phyloP scores from a whole-genome alignment of 139 green algal species.

The Astrephomene gubernaculifera region DNA sequence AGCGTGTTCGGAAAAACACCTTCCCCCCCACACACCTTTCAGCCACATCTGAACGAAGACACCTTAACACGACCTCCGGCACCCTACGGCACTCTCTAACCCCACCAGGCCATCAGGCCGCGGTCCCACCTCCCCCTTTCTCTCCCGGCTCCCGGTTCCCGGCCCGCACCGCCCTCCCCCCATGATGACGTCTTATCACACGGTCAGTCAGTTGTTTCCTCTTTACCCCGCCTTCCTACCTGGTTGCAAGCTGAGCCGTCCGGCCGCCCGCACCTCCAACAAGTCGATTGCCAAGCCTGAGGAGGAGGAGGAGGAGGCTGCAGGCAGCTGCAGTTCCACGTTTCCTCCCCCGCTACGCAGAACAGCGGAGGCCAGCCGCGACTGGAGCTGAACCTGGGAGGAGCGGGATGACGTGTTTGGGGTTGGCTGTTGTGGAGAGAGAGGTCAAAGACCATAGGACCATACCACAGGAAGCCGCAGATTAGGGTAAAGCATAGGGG shows the following conservation, averaged over 20 bases:
- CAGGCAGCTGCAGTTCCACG: constrained; percentile 8
- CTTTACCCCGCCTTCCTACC: not conserved
- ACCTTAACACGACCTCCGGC: not conserved
- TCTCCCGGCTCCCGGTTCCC: not conserved
- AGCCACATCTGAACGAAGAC: not conserved
- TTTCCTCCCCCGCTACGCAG: not conserved
- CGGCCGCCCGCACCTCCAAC: constrained; percentile 1
- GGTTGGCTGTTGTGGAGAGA: too few species aligned
- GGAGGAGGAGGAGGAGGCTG: too few species aligned
- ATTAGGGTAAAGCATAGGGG: not conserved
- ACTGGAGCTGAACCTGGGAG: not conserved
- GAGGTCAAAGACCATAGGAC: too few species aligned
- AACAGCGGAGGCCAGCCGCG: not conserved
- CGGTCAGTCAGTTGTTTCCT: not conserved
- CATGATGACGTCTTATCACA: not conserved
- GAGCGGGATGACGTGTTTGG: not conserved
- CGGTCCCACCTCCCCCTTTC: not conserved
- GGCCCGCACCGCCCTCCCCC: not conserved
- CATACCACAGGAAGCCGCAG: too few species aligned
- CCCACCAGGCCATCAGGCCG: not conserved
- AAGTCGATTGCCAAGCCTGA: not conserved
- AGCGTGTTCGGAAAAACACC: too few species aligned
- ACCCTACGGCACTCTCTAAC: not conserved
- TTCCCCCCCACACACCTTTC: too few species aligned
- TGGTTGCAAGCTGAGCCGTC: not conserved